Evolutionary conservation across 257 asterid species (phyloP).

Genomic region (Gardenia jasminoides): DNA sequence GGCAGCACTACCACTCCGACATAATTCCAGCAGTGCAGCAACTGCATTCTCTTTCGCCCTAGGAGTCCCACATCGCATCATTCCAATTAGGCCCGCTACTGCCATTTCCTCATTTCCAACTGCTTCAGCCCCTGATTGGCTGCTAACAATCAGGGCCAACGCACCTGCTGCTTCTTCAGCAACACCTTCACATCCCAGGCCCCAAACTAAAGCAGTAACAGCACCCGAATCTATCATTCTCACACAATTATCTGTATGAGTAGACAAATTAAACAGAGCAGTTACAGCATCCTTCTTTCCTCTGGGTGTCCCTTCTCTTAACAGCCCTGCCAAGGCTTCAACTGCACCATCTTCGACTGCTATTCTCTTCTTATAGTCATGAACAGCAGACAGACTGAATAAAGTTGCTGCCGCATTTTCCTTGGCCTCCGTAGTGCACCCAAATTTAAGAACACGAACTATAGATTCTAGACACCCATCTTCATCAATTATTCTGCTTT

Average conservation of each 20-base stretch:
- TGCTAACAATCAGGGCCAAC: conserved; percentile 72
- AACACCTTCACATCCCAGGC: conserved; percentile 61
- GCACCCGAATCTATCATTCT: conserved; percentile 87
- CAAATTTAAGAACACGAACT: conserved; percentile 61
- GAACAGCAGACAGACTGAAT: conserved; percentile 93
- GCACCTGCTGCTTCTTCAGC: conserved; percentile 95
- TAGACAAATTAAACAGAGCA: conserved; percentile 74
- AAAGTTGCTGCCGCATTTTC: conserved; percentile 95
- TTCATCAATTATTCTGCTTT: conserved; percentile 67
- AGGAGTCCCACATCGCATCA: conserved; percentile 87
- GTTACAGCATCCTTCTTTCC: conserved; percentile 94
- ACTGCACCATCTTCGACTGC: conserved; percentile 74
- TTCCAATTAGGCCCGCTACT: conserved; percentile 53
- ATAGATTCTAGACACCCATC: conserved; percentile 70
- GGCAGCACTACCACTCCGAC: conserved; percentile 73
- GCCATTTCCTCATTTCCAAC: conserved; percentile 67
- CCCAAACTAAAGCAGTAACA: conserved; percentile 52
- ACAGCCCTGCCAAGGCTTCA: conserved; percentile 58
- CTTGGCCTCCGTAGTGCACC: conserved; percentile 75
- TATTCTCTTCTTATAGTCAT: conserved; percentile 71
- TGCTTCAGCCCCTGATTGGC: conserved; percentile 71
- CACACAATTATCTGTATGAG: conserved; percentile 62
- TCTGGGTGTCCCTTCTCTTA: conserved; percentile 71
- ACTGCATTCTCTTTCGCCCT: conserved; percentile 89
- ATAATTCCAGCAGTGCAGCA: conserved; percentile 78